These are phyloP conservation scores for Thuidium tamariscinum DNA, from an alignment of 225 moss, liverwort and hornwort species.

Conservation along the genomic window DNA sequence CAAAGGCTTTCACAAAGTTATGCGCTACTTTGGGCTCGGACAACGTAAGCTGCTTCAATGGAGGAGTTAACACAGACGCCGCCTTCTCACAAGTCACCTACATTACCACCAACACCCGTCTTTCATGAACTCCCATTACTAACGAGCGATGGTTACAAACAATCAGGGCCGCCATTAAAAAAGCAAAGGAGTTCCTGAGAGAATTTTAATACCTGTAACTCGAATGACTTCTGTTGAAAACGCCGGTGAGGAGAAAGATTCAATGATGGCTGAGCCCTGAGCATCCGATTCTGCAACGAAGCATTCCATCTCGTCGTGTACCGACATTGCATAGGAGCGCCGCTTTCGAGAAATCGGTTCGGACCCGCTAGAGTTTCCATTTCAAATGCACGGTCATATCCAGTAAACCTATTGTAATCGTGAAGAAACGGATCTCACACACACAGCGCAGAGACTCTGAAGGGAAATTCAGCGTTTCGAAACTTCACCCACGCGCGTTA, in stretches of 20 bases:
- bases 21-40: conserved; percentile 54
- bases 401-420: neutral
- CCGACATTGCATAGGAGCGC: neutral
- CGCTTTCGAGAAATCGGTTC: neutral
- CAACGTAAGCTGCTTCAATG: conserved; percentile 66
- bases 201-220: neutral
- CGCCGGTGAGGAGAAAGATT: neutral
- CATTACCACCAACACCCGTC: neutral
- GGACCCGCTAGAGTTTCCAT: conserved; percentile 16
- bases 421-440: neutral
- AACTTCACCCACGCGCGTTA: neutral
- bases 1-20: conserved; percentile 65
- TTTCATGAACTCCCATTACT: neutral
- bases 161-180: neutral
- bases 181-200: neutral
- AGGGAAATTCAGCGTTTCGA: neutral
- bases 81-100: conserved; percentile 49
- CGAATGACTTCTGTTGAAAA: neutral
- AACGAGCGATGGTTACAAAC: neutral
- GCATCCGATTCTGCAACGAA: neutral
- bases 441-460: neutral
- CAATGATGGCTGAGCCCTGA: neutral
- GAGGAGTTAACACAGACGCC: conserved; percentile 42
- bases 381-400: neutral
- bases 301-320: neutral